Conservation (phyloP, 768 basidiomycete genomes). For the Leccinum longicurvipes region DNA sequence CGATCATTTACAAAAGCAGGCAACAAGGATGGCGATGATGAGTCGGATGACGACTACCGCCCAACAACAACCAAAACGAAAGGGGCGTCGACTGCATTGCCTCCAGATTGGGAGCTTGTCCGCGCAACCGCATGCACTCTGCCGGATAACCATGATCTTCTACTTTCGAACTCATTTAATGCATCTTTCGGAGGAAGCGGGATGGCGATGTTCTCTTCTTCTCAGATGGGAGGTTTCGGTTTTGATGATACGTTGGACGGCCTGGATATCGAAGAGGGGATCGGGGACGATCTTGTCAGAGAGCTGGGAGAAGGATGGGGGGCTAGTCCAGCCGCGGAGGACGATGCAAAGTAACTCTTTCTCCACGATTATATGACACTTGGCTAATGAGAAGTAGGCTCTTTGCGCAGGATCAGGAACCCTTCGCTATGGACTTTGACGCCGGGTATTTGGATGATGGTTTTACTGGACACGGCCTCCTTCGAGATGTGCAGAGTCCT, state of each 20-base stretch:
- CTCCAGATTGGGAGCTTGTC: constrained; percentile 39
- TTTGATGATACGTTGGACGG: constrained; percentile 58
- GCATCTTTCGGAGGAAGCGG: constrained; percentile 48
- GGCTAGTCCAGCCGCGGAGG: constrained; percentile 12
- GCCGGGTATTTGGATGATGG: constrained; percentile 28
- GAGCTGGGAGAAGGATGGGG: constrained; percentile 77
- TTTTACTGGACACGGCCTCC: constrained; percentile 1
- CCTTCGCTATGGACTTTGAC: constrained; percentile 12
- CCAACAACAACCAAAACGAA: constrained; percentile 28
- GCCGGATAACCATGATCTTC: constrained; percentile 65
- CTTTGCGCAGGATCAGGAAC: constrained; percentile 18
- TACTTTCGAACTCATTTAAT: constrained; percentile 66
- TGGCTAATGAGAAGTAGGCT: constrained; percentile 15
- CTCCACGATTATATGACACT: not conserved
- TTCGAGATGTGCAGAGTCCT: not conserved
- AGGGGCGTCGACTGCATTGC: constrained; percentile 17
- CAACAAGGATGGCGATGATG: constrained; percentile 26
- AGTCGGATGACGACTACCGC: constrained; percentile 50
- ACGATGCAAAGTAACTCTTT: constrained; percentile 12
- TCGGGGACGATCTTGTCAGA: constrained; percentile 72
- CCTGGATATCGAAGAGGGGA: constrained; percentile 52
- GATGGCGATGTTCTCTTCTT: constrained; percentile 45
- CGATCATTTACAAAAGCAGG: constrained; percentile 2
- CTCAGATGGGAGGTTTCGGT: constrained; percentile 47
- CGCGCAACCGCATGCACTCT: constrained; percentile 61